Conservation (phyloP, 1,139 yeast species). For the Torulaspora pretoriensis region DNA sequence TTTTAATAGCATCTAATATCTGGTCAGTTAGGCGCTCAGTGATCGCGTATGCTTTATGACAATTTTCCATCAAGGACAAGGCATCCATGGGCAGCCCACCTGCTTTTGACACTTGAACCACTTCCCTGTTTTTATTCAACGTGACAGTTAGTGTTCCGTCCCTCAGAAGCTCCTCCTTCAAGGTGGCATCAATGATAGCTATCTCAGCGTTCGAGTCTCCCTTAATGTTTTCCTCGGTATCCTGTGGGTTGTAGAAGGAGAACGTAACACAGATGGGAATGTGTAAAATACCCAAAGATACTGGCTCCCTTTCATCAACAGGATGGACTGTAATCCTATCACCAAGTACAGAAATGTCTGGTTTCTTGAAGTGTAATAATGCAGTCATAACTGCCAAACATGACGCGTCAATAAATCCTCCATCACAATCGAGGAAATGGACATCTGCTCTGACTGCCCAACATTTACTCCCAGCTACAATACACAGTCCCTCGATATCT, state of each 20-base stretch:
- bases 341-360: slow-evolving; percentile 73
- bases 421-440: slow-evolving; percentile 84
- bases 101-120: slow-evolving; percentile 83
- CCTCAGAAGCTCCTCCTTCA: slow-evolving; percentile 70
- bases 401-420: slow-evolving; percentile 85
- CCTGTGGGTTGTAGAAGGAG: slow-evolving; percentile 70
- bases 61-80: slow-evolving; percentile 59
- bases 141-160: slow-evolving; percentile 83
- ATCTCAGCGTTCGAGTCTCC: slow-evolving; percentile 59
- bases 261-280: slow-evolving; percentile 90
- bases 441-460: slow-evolving; percentile 90
- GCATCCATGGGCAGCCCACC: slow-evolving; percentile 91
- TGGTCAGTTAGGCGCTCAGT: slow-evolving; percentile 63
- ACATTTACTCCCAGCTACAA: slow-evolving; percentile 84
- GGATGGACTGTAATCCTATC: slow-evolving; percentile 68
- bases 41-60: slow-evolving; percentile 58
- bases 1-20: slow-evolving; percentile 53
- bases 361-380: slow-evolving; percentile 73
- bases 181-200: slow-evolving; percentile 69
- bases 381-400: slow-evolving; percentile 89
- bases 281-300: slow-evolving; percentile 78
- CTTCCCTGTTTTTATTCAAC: slow-evolving; percentile 80
- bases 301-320: slow-evolving; percentile 77
- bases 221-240: slow-evolving; percentile 62
- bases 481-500: slow-evolving; percentile 85